Base-by-base conservation (phyloP, 2,329 filamentous ascomycete species). In the Arachnomyces sp. region DNA sequence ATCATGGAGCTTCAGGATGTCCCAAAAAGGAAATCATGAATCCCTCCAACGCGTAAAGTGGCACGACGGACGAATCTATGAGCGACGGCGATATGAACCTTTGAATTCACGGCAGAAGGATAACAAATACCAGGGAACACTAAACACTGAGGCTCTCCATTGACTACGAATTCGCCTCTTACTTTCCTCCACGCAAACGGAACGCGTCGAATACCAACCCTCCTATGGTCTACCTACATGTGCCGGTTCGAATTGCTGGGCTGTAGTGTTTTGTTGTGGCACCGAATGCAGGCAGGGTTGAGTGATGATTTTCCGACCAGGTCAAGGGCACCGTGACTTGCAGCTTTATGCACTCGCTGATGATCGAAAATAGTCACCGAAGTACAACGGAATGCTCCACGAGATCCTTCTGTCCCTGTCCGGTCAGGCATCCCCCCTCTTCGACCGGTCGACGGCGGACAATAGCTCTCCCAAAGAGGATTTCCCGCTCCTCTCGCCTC, bases 371-470 rank as follows among this genome's bases (percentile, higher is more conserved):
- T 18, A 13, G 18, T 29, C 17, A 25, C 28, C 33, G 16, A 29
- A 34, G n/a, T 40, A 31, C n/a, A 40, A 43, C 59, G 65, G 55
- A 51, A 98, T 98, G 92, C 84, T 98, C 63, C 92, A 96, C 77
- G 92, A 98, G 73, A 87, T 98, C 69, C 80, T 96, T 65, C 82
- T 98, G 65, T 90, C 89, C 63, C 81, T 96, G 65, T 93, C 89
- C 55, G 90, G 92, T 51, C 86, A 96, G 67, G 83, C 85, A 49
- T 95, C 90, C 49, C 83, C 88, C 51, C 77, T 96, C 58, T 84
- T 95, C 68, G 75, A 76, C 60, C 49, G 64, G 52, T 56, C 64
- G 53, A 63, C 70, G 52, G 54, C 69, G 67, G 49, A 59, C 70
- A 54, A 65, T 54, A 60, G 68, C 53, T 59, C 73, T 57, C 61